These are phyloP conservation scores for Evansstolkia leycettana DNA, from an alignment of 495 filamentous ascomycete species.

Conservation along the genomic window DNA sequence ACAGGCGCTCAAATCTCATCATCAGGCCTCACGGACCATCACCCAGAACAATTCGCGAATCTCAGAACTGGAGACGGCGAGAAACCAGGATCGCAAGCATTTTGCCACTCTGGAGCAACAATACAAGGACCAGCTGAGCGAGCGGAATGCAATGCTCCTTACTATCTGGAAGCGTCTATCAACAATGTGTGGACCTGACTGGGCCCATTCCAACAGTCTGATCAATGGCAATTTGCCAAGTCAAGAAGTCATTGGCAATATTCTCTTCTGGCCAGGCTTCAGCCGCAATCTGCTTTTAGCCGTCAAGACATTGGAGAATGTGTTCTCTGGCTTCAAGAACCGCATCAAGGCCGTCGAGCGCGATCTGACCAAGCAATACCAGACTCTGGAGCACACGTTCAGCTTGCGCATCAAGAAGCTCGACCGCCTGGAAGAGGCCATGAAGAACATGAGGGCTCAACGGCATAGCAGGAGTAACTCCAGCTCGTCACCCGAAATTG, in stretches of 20 bases:
- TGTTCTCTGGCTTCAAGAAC: constrained; percentile 68
- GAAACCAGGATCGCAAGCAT: constrained; percentile 61
- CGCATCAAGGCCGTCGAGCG: constrained; percentile 76
- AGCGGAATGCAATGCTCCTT: constrained; percentile 80
- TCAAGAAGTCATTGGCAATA: constrained; percentile 64
- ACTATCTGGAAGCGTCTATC: constrained; percentile 80
- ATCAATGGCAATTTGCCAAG: constrained; percentile 78
- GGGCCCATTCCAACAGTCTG: constrained; percentile 79
- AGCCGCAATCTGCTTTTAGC: constrained; percentile 77
- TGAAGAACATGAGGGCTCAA: constrained; percentile 36
- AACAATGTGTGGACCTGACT: constrained; percentile 77
- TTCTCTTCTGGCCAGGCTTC: constrained; percentile 67
- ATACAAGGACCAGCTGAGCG: constrained; percentile 73
- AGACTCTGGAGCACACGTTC: constrained; percentile 69
- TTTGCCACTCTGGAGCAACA: constrained; percentile 60
- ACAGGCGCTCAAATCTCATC: constrained; percentile 71
- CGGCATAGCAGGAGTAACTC: constrained; percentile 27
- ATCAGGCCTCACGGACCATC: constrained; percentile 70
- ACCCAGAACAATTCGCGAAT: constrained; percentile 73
- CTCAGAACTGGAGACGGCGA: constrained; percentile 66
- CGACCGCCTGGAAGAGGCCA: constrained; percentile 71
- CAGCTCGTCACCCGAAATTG: constrained; percentile 45
- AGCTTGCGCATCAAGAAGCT: constrained; percentile 70
- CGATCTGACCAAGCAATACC: constrained; percentile 81
- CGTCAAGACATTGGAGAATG: constrained; percentile 74